A percentile compares a stretch with the other conserved stretches of the same genome.
Conservation (phyloP, 2,329 filamentous ascomycete species). For the Cytospora mali region DNA sequence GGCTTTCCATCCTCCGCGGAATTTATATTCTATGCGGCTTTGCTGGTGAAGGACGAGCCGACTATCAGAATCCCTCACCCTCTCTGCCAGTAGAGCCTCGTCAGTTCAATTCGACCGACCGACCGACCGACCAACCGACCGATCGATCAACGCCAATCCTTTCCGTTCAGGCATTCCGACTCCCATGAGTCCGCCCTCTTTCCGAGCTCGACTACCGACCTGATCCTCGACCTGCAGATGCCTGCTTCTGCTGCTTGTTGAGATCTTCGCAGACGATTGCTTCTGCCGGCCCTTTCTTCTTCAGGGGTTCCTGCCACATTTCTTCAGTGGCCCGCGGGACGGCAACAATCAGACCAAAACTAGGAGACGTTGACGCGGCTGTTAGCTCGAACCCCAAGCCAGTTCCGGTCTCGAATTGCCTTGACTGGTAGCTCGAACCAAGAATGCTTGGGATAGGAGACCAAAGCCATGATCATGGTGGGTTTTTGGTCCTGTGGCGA, state of each 20-base stretch:
- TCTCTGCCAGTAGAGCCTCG: neutral
- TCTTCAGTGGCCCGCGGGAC: constrained; percentile 10
- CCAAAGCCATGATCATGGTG: constrained; percentile 47
- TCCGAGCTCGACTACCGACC: constrained; percentile 4
- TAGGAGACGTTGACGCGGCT: constrained; percentile 1
- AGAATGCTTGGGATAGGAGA: constrained; percentile 51
- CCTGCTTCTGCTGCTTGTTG: neutral
- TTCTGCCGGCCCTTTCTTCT: constrained; percentile 5
- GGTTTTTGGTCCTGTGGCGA: constrained; percentile 28
- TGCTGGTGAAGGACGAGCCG: constrained; percentile 9
- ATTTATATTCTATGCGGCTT: constrained; percentile 2
- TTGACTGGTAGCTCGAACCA: constrained; percentile 33
- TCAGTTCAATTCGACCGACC: neutral
- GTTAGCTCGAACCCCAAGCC: constrained; percentile 9
- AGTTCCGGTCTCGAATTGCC: neutral
- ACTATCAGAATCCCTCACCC: constrained; percentile 6
- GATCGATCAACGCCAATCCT: neutral
- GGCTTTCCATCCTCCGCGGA: constrained; percentile 10
- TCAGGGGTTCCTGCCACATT: neutral
- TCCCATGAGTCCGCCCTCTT: constrained; percentile 8
- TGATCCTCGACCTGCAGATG: constrained; percentile 16
- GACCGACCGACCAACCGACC: too few species aligned
- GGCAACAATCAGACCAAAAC: neutral
- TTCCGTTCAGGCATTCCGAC: neutral
- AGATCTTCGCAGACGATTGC: neutral